A percentile compares a stretch with the other conserved stretches of the same genome.
Evolutionary conservation across 768 basidiomycete genomes (phyloP).

Genomic region (Pleurotus platypus): DNA sequence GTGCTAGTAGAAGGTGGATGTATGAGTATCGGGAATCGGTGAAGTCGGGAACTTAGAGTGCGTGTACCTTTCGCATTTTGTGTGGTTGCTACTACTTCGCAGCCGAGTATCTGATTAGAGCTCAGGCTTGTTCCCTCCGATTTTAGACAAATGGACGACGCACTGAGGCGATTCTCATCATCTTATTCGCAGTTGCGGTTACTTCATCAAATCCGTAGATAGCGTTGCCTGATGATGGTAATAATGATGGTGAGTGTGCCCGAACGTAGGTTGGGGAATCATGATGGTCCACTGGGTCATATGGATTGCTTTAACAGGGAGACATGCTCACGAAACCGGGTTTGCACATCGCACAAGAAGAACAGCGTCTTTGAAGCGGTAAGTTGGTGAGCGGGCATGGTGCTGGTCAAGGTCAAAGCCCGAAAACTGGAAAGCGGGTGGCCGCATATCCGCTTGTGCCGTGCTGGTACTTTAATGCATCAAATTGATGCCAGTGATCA

Average conservation of each 20-base stretch:
- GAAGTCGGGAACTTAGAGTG: background rate
- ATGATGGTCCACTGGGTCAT: too few species aligned
- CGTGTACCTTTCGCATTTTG: conserved; percentile 75
- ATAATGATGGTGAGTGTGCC: background rate
- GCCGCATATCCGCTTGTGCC: too few species aligned
- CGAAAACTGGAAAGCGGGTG: conserved; percentile 9
- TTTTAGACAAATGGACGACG: background rate
- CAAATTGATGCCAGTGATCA: conserved; percentile 7
- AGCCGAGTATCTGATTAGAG: conserved; percentile 46
- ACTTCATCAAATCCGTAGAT: conserved; percentile 74
- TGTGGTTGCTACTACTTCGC: conserved; percentile 78
- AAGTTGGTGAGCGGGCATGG: conserved; percentile 22
- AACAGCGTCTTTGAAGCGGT: conserved; percentile 48
- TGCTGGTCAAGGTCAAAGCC: conserved; percentile 8
- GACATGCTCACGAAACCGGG: conserved; percentile 56
- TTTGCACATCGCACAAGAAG: conserved; percentile 84
- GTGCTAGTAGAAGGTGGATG: conserved; percentile 34
- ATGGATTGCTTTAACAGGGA: background rate
- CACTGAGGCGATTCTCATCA: conserved; percentile 74
- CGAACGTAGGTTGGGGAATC: too few species aligned
- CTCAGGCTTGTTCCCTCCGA: too few species aligned
- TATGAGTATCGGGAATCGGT: background rate
- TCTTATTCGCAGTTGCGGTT: conserved; percentile 66
- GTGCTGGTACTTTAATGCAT: too few species aligned
- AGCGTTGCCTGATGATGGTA: conserved; percentile 26